Evolutionary conservation across 2,329 filamentous ascomycete genomes (phyloP), one percentile per base, ranked within the genome.

Genomic region (Phaeosphaeria sp.): DNA sequence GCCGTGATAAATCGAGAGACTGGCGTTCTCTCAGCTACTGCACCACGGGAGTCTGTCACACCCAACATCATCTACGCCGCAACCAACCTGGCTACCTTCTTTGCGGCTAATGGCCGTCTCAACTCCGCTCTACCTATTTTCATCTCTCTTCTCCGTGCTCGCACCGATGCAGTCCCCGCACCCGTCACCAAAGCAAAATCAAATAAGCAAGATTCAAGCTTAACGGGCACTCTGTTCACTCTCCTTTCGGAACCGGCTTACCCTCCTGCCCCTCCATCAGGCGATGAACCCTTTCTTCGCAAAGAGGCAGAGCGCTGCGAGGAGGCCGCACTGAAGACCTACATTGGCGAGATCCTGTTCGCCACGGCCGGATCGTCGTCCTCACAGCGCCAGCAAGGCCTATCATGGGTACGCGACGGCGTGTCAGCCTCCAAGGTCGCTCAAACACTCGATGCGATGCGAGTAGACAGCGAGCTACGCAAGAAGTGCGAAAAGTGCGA

Each of bases 341-440:
- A 97, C 77, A 94, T 98, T 61, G 94, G 94, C 57, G 94, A 98
- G 79, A 96, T 98, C 51, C 84, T 98, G 30, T 97, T 91, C 76
- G 86, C 91, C 0, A 86, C 85, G 4, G 84, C 85, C n/a, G 79
- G 81, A 3, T 59, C 73, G 3, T 76, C 74, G 51, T 53, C 57
- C 53, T 48, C 60, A 9, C 64, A 73, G 18, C 80, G 76, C 18
- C 80, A 82, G 50, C 89, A 90, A 59, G 94, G 93, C 0, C 82
- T 97, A 1, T 88, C 88, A 6, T 98, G 94, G 94, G 97, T 94
- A 0, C 87, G 92, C 54, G 92, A 97, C 61, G 93, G 90, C 24
- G 92, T 96, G 1, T 75, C 73, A 0, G 80, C 91, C 1, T 90
- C 93, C 2, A 93, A 93, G 77, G 83, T 88, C 59, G 88, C 71